Evolutionary conservation across 169 alveolate species (phyloP).

Genomic region (Plasmodium berghei): DNA sequence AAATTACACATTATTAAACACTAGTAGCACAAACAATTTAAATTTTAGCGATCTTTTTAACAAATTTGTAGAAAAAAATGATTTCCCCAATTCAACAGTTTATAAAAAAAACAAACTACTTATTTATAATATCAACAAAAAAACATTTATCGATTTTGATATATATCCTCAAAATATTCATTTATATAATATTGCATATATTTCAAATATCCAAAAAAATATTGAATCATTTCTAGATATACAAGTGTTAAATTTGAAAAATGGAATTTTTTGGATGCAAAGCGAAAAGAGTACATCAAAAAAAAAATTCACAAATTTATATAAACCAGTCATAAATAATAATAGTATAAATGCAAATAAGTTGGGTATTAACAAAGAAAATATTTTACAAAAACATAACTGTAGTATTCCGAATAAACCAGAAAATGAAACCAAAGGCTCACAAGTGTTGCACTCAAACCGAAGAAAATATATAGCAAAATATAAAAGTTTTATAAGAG

Average conservation of each 20-base stretch:
- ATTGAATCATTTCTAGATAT: conserved; percentile 33
- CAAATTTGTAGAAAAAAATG: conserved; percentile 16
- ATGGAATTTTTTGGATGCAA: conserved; percentile 61
- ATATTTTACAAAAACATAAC: too few species aligned
- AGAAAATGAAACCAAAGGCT: too few species aligned
- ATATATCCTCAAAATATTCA: conserved; percentile 70
- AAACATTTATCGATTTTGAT: conserved; percentile 72
- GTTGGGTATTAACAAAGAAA: too few species aligned
- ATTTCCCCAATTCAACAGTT: conserved; percentile 8
- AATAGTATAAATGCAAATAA: too few species aligned
- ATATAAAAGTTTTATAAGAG: neutral
- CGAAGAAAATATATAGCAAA: neutral
- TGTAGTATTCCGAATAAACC: too few species aligned
- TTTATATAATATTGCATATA: conserved; percentile 53
- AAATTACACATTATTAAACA: conserved; percentile 17
- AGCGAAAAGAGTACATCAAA: conserved; percentile 4
- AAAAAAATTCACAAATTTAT: neutral
- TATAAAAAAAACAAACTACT: conserved; percentile 50
- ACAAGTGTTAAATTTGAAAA: conserved; percentile 41
- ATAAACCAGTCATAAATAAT: too few species aligned
- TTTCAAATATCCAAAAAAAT: conserved; percentile 42
- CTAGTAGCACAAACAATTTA: conserved; percentile 1
- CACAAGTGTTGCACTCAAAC: too few species aligned
- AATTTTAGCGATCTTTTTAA: conserved; percentile 15
- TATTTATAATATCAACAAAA: conserved; percentile 57